Conservation (phyloP, 1,139 yeast species). For the Pichia sp. region DNA sequence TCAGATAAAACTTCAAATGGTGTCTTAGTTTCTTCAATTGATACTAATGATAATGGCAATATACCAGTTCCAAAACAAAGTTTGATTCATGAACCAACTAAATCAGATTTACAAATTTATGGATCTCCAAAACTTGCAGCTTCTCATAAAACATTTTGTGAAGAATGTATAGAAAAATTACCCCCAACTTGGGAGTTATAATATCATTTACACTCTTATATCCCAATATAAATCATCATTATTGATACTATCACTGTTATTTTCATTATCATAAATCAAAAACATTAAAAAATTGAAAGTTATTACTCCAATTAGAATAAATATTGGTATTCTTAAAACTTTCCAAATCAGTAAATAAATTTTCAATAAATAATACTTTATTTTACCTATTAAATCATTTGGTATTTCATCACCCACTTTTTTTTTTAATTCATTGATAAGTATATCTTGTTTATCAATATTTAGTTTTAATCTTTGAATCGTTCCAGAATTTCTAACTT, state of each 20-base stretch:
- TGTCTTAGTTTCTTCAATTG: not conserved
- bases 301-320: not conserved
- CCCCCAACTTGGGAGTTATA: constrained; percentile 26
- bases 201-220: not conserved
- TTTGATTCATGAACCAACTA: constrained; percentile 1
- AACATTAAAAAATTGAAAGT: not conserved
- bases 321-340: not conserved
- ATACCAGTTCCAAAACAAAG: not conserved
- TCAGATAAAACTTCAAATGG: constrained; percentile 28
- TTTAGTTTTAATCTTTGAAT: constrained; percentile 9
- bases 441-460: constrained; percentile 18
- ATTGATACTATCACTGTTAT: not conserved
- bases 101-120: constrained; percentile 2
- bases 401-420: constrained; percentile 11
- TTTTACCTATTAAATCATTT: not conserved
- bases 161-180: constrained; percentile 24
- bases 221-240: constrained; percentile 1
- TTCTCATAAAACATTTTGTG: constrained; percentile 17
- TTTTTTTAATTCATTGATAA: constrained; percentile 17
- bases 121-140: constrained; percentile 15
- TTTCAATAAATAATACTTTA: not conserved
- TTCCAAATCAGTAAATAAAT: not conserved
- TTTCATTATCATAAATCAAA: constrained; percentile 1
- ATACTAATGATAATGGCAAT: not conserved
- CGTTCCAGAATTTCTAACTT: not conserved